phyloP scores from a whole-genome alignment of 805 yeast genomes.

The Nakazawaea molendinolei region DNA sequence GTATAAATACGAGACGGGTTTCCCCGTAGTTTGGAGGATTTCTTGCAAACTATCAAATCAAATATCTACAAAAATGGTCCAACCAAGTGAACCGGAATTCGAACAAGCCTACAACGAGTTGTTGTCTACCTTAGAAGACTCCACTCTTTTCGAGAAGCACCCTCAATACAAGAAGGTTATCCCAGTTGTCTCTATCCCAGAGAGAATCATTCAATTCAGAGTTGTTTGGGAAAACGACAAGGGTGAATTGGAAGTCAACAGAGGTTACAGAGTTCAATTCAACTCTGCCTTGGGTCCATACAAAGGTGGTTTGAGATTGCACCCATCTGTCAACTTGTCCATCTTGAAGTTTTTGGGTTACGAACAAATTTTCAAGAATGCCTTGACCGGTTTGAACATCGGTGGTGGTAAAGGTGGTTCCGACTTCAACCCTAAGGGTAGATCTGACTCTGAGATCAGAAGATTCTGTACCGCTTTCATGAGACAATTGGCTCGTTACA shows the following conservation, averaged over 20 bases:
- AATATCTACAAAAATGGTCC: conserved; percentile 43
- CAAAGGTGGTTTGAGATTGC: conserved; percentile 98
- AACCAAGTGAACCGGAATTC: conserved; percentile 95
- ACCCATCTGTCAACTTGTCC: conserved; percentile 93
- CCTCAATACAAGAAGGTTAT: conserved; percentile 88
- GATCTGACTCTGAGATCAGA: conserved; percentile 89
- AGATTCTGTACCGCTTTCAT: conserved; percentile 94
- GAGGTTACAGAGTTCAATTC: conserved; percentile 97
- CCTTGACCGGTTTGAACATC: conserved; percentile 93
- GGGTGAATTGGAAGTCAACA: conserved; percentile 87
- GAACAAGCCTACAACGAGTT: conserved; percentile 98
- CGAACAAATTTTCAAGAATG: conserved; percentile 98
- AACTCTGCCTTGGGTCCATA: conserved; percentile 98
- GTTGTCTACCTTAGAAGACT: conserved; percentile 79
- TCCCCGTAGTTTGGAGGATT: not conserved
- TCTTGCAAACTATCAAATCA: not conserved
- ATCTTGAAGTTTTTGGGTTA: conserved; percentile 94
- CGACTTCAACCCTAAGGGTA: conserved; percentile 96
- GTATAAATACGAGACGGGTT: too few species aligned
- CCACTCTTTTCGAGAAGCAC: conserved; percentile 80
- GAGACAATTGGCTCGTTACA: conserved; percentile 92
- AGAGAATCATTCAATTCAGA: conserved; percentile 94
- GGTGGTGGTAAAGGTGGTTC: conserved; percentile 99
- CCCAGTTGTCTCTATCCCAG: conserved; percentile 90
- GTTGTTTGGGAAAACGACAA: conserved; percentile 97